Base-by-base conservation (phyloP, 1,284 basidiomycete genomes). In the Xerocomus nothofagi region DNA sequence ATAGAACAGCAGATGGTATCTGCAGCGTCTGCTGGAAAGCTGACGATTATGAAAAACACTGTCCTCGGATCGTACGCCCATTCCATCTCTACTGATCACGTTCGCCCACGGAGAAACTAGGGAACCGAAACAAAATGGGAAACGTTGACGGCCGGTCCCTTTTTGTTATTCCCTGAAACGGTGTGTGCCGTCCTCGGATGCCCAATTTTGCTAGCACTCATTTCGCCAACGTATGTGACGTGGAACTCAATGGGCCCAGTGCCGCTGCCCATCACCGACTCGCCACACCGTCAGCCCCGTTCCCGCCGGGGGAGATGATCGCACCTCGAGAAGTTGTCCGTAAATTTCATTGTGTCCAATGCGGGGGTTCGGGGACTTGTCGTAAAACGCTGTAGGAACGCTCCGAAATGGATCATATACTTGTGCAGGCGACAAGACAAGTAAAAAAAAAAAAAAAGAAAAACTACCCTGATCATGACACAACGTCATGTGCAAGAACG, bases 1-100 rank as follows among this genome's bases (percentile, higher is more conserved):
- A 93, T 96, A 61, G 93, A 96, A 70, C 78, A 80, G 51, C 91
- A 94, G 71, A 90, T 93, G 83, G 89, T 91, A 26, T 74, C 82
- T 46, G 90, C 91, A n/a, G 91, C 93, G 11, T 89, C 87, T 6
- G 76, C 82, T 32, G 88, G 90, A 45, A 91, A 91, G 68, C 75
- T 94, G 52, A 91, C 88, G 23, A 93, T 95, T 68, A 91, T 95
- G 91, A 88, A 86, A 72, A 81, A 82, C 55, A 66, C 72, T 27
- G 72, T 68, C 6, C 51, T 57, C 23, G 77, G 81, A 59, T 66
- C 69, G 84, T 69, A 55, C 45, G 65, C 46, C 38, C 15, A 2
- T 45, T 14, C 10, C 7, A 15, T n/a, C 26, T 34, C 11, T 12
- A 9, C 34, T 12, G 46, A 40, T 47, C 37, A 29, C 17, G 5